Base-by-base conservation (phyloP, 805 yeast species). In the Candida schatavii region DNA sequence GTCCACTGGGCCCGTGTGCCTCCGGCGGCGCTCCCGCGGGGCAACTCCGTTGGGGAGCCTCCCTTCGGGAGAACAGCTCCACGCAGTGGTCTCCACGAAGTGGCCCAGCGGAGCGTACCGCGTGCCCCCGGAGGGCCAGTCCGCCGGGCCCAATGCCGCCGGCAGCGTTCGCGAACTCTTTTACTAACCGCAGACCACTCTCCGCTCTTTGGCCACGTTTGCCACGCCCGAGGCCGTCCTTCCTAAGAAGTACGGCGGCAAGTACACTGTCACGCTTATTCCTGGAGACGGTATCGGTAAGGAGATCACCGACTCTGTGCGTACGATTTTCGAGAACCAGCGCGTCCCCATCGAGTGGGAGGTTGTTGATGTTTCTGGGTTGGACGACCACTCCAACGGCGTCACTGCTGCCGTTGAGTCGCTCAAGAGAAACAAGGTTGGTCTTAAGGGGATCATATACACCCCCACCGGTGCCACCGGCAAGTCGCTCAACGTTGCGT, bases 201-300 rank as follows among this genome's bases (percentile, higher is more conserved):
- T 60, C 43, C 72, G 75, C 61, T 50, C 64, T 41, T 62, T 70
- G 46, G 85, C 88, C 45, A 75, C 88, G 39, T 64, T 75, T 43
- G 77, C 81, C 43, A 67, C 81, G 22, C 75, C 84, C 42, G 85
- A 80, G 62, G 57, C 77, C 46, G 77, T 77, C 49, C 74, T 86
- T 58, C 95, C 96, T 58, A 88, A 88, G 74, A 85, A 87, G 70
- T 89, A 88, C 72, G 98, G 98, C 55, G 96, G 97, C 48, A 83
- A 83, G 64, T 90, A 80, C 77, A 86, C 91, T 40, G 97, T 93
- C 44, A 91, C 99, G 39, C 77, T 91, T 64, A 84, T 91, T 55
- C 98, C 98, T 45, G 97, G 99, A 70, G 99, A 91, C 64, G 98
- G 98, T 79, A 85, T 90, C 53, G 99, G 99, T 68, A 84, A 83